Base-by-base conservation (phyloP, 441 rosid genomes). In the Kokia cookei region DNA sequence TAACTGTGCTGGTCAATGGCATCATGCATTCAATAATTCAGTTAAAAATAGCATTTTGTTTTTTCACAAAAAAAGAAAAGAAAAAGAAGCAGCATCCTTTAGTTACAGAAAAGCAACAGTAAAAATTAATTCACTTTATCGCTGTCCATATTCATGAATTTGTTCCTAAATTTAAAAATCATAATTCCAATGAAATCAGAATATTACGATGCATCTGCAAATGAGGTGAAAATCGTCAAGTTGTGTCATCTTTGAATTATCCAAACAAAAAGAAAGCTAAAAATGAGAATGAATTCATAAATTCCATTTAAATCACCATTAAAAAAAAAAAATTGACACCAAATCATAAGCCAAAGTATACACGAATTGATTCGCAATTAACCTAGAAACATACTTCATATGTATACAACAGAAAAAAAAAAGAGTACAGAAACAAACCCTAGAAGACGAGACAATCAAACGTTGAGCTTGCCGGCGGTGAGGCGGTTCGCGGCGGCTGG, bases 361-460 rank as follows among this genome's bases (percentile, higher is more conserved):
- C 10, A 48, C 5, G 26, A 70, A 53, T 55, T 10, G 19, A 54
- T 54, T 70, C 50, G 40, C 63, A 54, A 26, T 27, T 22, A 27
- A 51, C 5, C 19, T 13, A 26, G 7, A 29, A 40, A 63, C 68
- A 40, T 35, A 19, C 5, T 69, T 35, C 40, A 12, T 3, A 47
- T 7, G 35, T 27, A 73, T n/a, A 61, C 17, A 42, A 19, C 5
- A 14, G 42, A 14, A 14, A 58, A 14, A 43, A 4, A 19, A n/a
- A 72, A 68, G 22, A 54, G 29, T 37, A 68, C 19, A 26, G 42
- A 19, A 63, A 51, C 75, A 47, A 82, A 80, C 74, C 81, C 79
- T 69, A 76, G 43, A 65, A 55, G 79, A 59, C 13, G 10, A 62
- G 42, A 69, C 43, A 40, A 76, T n/a, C 68, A 69, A 83, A 64